Percentiles rank a stretch among this genome's conserved stretches.
Conservation (phyloP, 83 land plant species). For the Diphasiastrum complanatum region DNA sequence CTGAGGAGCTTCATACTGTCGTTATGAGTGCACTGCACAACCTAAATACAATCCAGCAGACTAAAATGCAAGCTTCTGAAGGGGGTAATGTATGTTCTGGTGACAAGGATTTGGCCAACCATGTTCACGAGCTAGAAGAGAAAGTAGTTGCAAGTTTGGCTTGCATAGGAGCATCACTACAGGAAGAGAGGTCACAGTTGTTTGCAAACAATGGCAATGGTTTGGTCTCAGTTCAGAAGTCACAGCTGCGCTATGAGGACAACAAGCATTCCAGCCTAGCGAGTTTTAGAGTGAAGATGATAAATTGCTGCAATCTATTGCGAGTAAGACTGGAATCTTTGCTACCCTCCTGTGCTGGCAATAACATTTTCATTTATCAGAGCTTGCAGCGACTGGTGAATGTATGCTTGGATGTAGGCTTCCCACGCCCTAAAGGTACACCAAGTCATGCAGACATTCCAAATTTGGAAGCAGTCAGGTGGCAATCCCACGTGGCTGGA, state of each 20-base stretch:
- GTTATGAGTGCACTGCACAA: slow-evolving; percentile 80
- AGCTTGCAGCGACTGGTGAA: slow-evolving; percentile 66
- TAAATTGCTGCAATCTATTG: slow-evolving; percentile 71
- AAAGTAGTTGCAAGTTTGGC: slow-evolving; percentile 32
- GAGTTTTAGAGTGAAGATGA: slow-evolving; percentile 68
- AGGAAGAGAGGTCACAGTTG: slow-evolving; percentile 22
- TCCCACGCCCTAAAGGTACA: slow-evolving; percentile 46
- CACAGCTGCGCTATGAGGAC: neutral
- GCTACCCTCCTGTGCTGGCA: slow-evolving; percentile 38
- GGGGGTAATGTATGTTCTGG: slow-evolving; percentile 26
- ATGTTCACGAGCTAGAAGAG: slow-evolving; percentile 39
- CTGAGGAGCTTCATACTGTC: slow-evolving; percentile 66
- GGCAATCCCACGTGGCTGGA: slow-evolving; percentile 31
- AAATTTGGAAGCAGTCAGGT: slow-evolving; percentile 68
- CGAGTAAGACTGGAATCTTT: slow-evolving; percentile 59
- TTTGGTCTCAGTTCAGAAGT: slow-evolving; percentile 5
- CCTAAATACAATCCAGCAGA: slow-evolving; percentile 49
- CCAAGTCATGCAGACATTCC: slow-evolving; percentile 73
- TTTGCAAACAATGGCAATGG: neutral
- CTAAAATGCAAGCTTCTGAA: slow-evolving; percentile 25
- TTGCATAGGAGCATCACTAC: slow-evolving; percentile 27
- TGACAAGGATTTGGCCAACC: slow-evolving; percentile 37
- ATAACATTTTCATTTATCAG: slow-evolving; percentile 47
- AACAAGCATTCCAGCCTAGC: slow-evolving; percentile 68
- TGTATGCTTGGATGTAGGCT: slow-evolving; percentile 92